Base-by-base conservation (phyloP, 1,284 basidiomycete species). In the Lentinus polychrous region DNA sequence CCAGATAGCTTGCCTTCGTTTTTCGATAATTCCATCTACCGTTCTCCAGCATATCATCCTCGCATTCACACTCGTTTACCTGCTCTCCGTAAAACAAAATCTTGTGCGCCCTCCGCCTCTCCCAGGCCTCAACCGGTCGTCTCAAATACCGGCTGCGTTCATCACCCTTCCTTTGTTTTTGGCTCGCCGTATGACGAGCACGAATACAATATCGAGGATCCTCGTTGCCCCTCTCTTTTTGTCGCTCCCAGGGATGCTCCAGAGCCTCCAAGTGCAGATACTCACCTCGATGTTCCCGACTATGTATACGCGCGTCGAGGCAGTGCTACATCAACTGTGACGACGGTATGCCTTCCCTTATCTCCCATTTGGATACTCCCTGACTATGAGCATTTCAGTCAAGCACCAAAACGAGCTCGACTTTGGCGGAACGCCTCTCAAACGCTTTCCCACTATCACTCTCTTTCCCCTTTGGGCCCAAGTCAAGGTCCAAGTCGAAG, bases 281-380 rank as follows among this genome's bases (percentile, higher is more conserved):
- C 36, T 11, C 42, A 49, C 15, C 20, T 55, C 7, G 38, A 53
- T 15, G 52, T 55, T 2, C 62, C 62, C 2, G 46, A 51, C 11
- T 62, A 60, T 41, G 60, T 62, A 6, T 61, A 56, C 45, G 59
- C 57, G 39, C 49, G 62, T 27, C 53, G 62, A 23, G 62, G 60
- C 4, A 63, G 62, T 36, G 56, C 58, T 15, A 52, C 58, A 8
- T 61, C 60, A 40, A 55, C 49, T 14, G 53, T 18, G 37, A 57
- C 62, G n/a, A 54, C 53, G 52, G 60, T 64, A 32, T 34, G 62
- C 54, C 17, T 43, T 22, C 20, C 27, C 12, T 32, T 24, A 24
- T 14, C 7, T 37, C 8, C 43, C n/a, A 17, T 24, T 10, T 40
- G 14, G 17, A 3, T n/a, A 38, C 43, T 10, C 8, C 35, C 39